These are phyloP conservation scores for Oryza coarctata DNA, from an alignment of 176 grass and related monocot genomes.

Conservation along the genomic window DNA sequence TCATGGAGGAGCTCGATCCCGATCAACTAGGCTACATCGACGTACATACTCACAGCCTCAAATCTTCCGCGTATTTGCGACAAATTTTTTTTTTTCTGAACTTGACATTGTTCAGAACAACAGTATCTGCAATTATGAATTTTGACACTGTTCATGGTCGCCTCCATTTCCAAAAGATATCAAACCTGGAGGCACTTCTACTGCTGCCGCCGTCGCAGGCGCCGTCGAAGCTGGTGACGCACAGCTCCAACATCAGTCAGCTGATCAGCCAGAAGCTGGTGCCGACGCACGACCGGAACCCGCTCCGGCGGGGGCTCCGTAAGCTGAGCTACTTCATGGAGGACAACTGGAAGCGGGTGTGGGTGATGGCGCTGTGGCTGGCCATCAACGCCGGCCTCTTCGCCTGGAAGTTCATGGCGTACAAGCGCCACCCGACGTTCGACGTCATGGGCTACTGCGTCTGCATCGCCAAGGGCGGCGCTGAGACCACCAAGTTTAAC, in stretches of 20 bases:
- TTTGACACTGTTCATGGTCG: neutral
- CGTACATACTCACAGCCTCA: conserved; percentile 23
- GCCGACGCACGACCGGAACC: conserved; percentile 39
- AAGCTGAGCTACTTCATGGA: conserved; percentile 67
- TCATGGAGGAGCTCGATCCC: conserved; percentile 95
- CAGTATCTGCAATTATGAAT: neutral
- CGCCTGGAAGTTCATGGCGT: conserved; percentile 62
- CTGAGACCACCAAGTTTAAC: conserved; percentile 78
- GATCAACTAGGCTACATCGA: conserved; percentile 80
- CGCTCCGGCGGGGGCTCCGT: conserved; percentile 41
- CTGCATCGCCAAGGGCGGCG: conserved; percentile 64
- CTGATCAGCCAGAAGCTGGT: conserved; percentile 87
- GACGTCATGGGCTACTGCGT: conserved; percentile 74
- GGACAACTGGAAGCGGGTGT: conserved; percentile 96
- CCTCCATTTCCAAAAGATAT: conserved; percentile 47
- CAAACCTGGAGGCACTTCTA: conserved; percentile 73
- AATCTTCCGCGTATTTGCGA: neutral
- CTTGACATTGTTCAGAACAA: neutral
- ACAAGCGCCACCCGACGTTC: conserved; percentile 50
- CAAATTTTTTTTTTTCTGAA: neutral
- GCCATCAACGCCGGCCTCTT: conserved; percentile 64
- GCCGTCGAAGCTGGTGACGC: conserved; percentile 19
- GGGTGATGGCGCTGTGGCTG: conserved; percentile 84
- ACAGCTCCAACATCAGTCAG: conserved; percentile 82
- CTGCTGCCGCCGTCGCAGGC: conserved; percentile 52